These are phyloP conservation scores for Fusarium musae DNA, from an alignment of 2,329 filamentous ascomycete genomes.

Conservation along the genomic window DNA sequence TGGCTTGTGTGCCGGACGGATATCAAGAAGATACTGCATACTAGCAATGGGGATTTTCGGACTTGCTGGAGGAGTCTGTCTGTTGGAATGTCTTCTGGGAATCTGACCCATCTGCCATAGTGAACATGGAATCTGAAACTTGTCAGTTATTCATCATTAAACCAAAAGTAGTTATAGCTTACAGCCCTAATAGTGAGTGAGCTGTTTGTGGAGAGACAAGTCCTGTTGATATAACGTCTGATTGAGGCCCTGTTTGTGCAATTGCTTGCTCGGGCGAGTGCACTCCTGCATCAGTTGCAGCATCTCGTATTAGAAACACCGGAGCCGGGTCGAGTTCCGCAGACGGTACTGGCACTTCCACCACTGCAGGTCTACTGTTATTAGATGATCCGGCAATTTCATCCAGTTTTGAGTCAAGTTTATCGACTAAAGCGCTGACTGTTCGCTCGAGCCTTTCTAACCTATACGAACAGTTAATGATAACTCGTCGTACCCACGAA, in stretches of 20 bases:
- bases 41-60: slow-evolving; percentile 32
- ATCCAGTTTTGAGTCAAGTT: slow-evolving; percentile 21
- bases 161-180: not conserved
- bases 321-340: slow-evolving; percentile 34
- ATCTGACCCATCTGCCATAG: slow-evolving; percentile 44
- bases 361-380: not conserved
- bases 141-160: not conserved
- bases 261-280: slow-evolving; percentile 23
- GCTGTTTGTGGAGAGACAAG: slow-evolving; percentile 32
- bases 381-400: not conserved
- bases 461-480: not conserved
- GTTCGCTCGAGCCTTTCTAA: slow-evolving; percentile 24
- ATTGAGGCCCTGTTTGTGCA: not conserved
- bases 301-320: slow-evolving; percentile 44
- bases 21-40: slow-evolving; percentile 44
- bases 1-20: slow-evolving; percentile 41
- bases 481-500: fast-evolving
- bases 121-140: slow-evolving; percentile 40
- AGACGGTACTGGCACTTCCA: not conserved
- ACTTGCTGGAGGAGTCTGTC: slow-evolving; percentile 17
- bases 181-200: slow-evolving; percentile 37
- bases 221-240: slow-evolving; percentile 39
- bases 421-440: slow-evolving; percentile 22
- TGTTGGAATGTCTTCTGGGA: slow-evolving; percentile 28
- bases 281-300: slow-evolving; percentile 41